phyloP scores from a whole-genome alignment of 2,329 filamentous ascomycete genomes.

The Nemania sp. region DNA sequence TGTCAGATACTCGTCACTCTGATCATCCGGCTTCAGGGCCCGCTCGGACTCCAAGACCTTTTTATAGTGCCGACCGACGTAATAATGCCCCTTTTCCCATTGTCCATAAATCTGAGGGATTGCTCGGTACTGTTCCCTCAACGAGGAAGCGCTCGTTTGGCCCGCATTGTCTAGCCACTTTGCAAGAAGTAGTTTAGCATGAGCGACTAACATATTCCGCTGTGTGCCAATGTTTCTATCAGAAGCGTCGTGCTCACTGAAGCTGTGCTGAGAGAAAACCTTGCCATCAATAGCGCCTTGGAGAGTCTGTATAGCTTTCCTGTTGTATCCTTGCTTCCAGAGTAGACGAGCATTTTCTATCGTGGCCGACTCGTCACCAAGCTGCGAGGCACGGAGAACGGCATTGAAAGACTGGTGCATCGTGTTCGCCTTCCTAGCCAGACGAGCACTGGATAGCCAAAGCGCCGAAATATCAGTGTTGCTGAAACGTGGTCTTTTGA shows the following conservation, averaged over 20 bases:
- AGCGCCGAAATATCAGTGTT: slow-evolving; percentile 77
- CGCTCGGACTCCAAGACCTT: slow-evolving; percentile 92
- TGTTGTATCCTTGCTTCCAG: slow-evolving; percentile 91
- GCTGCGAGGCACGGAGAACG: slow-evolving; percentile 82
- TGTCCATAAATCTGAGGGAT: slow-evolving; percentile 71
- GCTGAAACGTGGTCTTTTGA: slow-evolving; percentile 60
- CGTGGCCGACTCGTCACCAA: slow-evolving; percentile 84
- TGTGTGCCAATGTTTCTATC: slow-evolving; percentile 51
- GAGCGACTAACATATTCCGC: slow-evolving; percentile 67
- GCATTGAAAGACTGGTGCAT: slow-evolving; percentile 91
- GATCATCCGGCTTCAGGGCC: slow-evolving; percentile 73
- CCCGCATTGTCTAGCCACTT: slow-evolving; percentile 98
- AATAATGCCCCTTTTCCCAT: slow-evolving; percentile 98
- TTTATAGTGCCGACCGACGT: slow-evolving; percentile 95
- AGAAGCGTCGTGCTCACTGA: slow-evolving; percentile 45
- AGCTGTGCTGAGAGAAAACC: slow-evolving; percentile 64
- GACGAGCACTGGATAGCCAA: slow-evolving; percentile 83
- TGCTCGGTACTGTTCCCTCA: slow-evolving; percentile 81
- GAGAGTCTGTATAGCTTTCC: slow-evolving; percentile 91
- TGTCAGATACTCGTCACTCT: slow-evolving; percentile 74
- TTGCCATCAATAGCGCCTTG: slow-evolving; percentile 83
- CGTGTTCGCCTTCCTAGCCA: slow-evolving; percentile 84
- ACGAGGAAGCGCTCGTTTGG: slow-evolving; percentile 81
- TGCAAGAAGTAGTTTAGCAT: slow-evolving; percentile 85
- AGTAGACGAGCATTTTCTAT: slow-evolving; percentile 93